phyloP scores from a whole-genome alignment of 1,284 basidiomycete species.

The Megacollybia platyphylla region DNA sequence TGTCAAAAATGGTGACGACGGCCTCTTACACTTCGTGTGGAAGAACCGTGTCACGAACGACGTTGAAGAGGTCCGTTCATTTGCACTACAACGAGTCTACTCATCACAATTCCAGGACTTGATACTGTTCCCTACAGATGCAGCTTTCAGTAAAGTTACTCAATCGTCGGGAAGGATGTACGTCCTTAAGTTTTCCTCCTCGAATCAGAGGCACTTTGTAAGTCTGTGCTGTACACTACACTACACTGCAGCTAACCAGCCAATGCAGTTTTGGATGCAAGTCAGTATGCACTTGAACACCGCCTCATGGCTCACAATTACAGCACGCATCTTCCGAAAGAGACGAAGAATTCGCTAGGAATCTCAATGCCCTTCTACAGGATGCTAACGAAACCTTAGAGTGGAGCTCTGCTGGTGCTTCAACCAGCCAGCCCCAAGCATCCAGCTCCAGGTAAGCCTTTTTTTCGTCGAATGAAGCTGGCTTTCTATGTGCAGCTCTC shows the following conservation, averaged over 20 bases:
- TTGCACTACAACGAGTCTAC: not conserved
- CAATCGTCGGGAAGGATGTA: slow-evolving; percentile 57
- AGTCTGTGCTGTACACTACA: slow-evolving; percentile 17
- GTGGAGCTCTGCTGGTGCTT: slow-evolving; percentile 37
- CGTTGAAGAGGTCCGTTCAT: slow-evolving; percentile 41
- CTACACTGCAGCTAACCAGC: not conserved
- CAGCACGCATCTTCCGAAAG: slow-evolving; percentile 58
- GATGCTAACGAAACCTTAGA: slow-evolving; percentile 47
- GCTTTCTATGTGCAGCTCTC: slow-evolving; percentile 4
- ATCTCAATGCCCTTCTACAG: slow-evolving; percentile 54
- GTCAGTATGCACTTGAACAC: slow-evolving; percentile 18
- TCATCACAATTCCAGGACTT: slow-evolving; percentile 35
- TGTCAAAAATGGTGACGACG: slow-evolving; percentile 58
- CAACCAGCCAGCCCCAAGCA: slow-evolving; percentile 19
- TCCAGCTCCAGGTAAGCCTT: slow-evolving; percentile 9
- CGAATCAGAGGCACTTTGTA: slow-evolving; percentile 71
- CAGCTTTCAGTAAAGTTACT: slow-evolving; percentile 56
- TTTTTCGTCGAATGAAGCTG: not conserved
- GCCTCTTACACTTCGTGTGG: slow-evolving; percentile 66
- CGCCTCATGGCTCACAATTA: slow-evolving; percentile 1
- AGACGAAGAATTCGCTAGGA: slow-evolving; percentile 57
- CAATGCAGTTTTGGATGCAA: slow-evolving; percentile 71
- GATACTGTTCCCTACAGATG: slow-evolving; percentile 69
- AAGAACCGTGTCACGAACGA: slow-evolving; percentile 50
- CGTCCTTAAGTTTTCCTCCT: slow-evolving; percentile 72